These are phyloP conservation scores for Tulasnella sp. DNA, from an alignment of 768 basidiomycete species.

Conservation along the genomic window DNA sequence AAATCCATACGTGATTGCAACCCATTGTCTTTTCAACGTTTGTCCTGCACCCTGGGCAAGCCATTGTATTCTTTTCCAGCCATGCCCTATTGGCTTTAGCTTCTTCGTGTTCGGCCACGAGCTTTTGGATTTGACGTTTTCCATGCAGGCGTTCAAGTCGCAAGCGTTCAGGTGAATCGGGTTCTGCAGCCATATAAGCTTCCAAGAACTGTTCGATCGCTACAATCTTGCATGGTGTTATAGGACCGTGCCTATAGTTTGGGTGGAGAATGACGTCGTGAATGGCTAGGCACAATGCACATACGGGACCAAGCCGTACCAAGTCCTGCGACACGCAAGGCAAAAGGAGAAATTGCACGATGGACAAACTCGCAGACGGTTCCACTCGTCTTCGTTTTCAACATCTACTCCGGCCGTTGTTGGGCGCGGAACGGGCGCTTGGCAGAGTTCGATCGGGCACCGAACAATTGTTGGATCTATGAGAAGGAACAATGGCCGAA, in stretches of 20 bases:
- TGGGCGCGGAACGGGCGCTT: constrained; percentile 65
- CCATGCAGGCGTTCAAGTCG: constrained; percentile 61
- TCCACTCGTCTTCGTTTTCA: constrained; percentile 57
- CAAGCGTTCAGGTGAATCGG: constrained; percentile 43
- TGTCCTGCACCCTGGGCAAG: constrained; percentile 59
- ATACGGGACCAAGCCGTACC: constrained; percentile 38
- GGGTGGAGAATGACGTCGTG: not conserved
- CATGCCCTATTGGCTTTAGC: constrained; percentile 67
- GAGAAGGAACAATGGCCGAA: not conserved
- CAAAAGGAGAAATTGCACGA: constrained; percentile 74
- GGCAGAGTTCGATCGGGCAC: constrained; percentile 76
- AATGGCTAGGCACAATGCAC: not conserved
- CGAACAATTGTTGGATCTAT: constrained; percentile 70
- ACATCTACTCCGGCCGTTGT: constrained; percentile 25
- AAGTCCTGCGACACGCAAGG: constrained; percentile 70
- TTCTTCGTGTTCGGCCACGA: constrained; percentile 60
- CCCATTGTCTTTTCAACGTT: constrained; percentile 51
- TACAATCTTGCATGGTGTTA: constrained; percentile 57
- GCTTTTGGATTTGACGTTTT: constrained; percentile 46
- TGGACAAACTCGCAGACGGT: constrained; percentile 60
- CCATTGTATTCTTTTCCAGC: constrained; percentile 59
- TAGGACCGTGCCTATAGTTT: constrained; percentile 66
- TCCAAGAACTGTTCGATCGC: constrained; percentile 52
- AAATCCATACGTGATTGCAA: constrained; percentile 73
- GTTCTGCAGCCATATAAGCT: constrained; percentile 55